phyloP scores from a whole-genome alignment of 768 basidiomycete genomes.

The Rhizopogon vesiculosus region DNA sequence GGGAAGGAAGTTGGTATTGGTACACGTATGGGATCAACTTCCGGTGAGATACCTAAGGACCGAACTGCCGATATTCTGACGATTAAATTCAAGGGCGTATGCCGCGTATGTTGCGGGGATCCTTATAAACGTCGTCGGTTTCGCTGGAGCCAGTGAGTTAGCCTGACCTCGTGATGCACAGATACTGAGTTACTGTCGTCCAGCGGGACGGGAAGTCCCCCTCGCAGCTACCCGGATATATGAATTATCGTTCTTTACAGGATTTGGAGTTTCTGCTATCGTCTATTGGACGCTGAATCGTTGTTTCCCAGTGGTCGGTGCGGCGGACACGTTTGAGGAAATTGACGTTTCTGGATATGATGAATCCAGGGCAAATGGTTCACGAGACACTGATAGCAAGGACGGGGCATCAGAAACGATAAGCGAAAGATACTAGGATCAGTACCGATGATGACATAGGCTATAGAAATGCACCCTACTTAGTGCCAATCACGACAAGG shows the following conservation, averaged over 20 bases:
- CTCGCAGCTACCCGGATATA: slow-evolving; percentile 69
- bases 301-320: slow-evolving; percentile 56
- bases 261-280: slow-evolving; percentile 64
- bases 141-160: slow-evolving; percentile 64
- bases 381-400: not conserved
- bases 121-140: slow-evolving; percentile 78
- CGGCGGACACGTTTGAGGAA: slow-evolving; percentile 45
- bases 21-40: slow-evolving; percentile 43
- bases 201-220: slow-evolving; percentile 58
- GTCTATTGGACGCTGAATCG: slow-evolving; percentile 58
- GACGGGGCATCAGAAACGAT: not conserved
- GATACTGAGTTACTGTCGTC: not conserved
- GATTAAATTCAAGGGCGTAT: slow-evolving; percentile 42
- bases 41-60: slow-evolving; percentile 33
- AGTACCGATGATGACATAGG: not conserved
- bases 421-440: not conserved
- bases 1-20: no score
- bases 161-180: not conserved
- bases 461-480: no score
- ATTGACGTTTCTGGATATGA: slow-evolving; percentile 42
- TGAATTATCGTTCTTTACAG: slow-evolving; percentile 81
- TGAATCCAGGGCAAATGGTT: not conserved
- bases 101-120: slow-evolving; percentile 69
- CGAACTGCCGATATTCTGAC: slow-evolving; percentile 2
- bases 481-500: no score